Base-by-base conservation (phyloP, 1,139 yeast genomes). In the Suhomyces choctaworum region DNA sequence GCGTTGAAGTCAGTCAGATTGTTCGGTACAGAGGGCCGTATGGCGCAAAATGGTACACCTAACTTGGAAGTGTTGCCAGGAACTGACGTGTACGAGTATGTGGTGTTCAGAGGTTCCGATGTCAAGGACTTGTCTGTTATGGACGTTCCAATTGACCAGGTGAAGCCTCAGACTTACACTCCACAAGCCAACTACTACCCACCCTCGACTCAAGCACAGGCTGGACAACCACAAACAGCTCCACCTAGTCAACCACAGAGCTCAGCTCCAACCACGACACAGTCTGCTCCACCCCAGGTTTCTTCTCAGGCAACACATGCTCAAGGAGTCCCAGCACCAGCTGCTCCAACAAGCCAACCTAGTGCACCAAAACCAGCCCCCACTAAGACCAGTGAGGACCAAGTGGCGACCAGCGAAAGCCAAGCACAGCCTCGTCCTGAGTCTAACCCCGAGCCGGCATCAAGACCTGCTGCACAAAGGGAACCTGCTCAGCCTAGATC, bases 11-110 rank as follows among this genome's bases (percentile, higher is more conserved):
- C 82, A 34, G 98, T 92, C 31, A 77, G 90, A 44, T 81, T 90
- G 35, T 83, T 82, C 51, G 98, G 98, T 37, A 85, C 97, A 11
- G 98, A 92, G 59, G 97, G 96, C 19, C 78, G 98, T 52, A 73
- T 84, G 51, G 71, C 73, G 16, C 60, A 56, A 34, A 51, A 50
- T 29, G 80, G 80, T 22, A 86, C 83, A 58, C 84, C 88, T 22
- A 60, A 73, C 16, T 71, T 76, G 45, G 96, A 88, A 58, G 81
- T 89, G 28, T 76, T 81, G 38, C 88, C 97, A 5, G 78, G 85
- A 11, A 71, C 72, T 27, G 86, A 82, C 34, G 73, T 84, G 13
- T 87, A 80, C 58, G 92, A 87, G 28, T 79, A 78, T 45, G 90
- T 92, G 41, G 89, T 85, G 32, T 86, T 92, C 58, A 78, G 94